These are phyloP conservation scores for Aurantiochytrium sp. DNA, from an alignment of 108 stramenopile species.

Conservation along the genomic window DNA sequence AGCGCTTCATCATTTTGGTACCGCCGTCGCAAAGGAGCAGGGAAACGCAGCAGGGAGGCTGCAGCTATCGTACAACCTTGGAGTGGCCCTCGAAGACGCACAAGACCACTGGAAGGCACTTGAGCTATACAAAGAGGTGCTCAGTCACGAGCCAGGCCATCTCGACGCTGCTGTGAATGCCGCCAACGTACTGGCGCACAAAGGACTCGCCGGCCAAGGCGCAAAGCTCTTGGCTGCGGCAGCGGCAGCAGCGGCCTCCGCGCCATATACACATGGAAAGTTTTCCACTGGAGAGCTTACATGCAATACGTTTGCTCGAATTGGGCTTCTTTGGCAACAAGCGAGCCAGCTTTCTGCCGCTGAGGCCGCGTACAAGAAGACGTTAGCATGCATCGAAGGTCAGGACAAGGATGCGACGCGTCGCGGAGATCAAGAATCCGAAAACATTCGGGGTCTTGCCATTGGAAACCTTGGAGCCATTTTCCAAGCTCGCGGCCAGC, in stretches of 20 bases:
- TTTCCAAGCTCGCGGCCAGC: not conserved
- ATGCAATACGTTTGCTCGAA: too few relatives aligned
- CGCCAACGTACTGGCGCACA: not conserved
- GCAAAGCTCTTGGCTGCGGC: not conserved
- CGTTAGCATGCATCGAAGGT: too few relatives aligned
- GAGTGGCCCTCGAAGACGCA: not conserved
- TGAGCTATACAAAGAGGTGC: not conserved
- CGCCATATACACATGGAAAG: too few relatives aligned
- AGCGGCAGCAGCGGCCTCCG: not conserved
- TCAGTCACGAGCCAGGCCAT: not conserved
- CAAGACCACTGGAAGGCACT: not conserved
- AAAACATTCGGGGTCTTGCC: not conserved
- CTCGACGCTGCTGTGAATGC: not conserved
- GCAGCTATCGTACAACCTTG: not conserved
- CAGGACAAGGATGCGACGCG: not conserved
- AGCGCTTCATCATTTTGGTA: not conserved
- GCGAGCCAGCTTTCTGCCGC: too few relatives aligned
- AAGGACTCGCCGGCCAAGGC: not conserved
- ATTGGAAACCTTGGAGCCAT: not conserved
- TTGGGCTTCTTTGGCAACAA: too few relatives aligned
- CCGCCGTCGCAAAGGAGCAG: not conserved
- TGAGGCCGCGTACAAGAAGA: too few relatives aligned
- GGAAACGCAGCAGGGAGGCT: not conserved
- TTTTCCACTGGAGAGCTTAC: too few relatives aligned
- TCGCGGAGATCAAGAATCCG: not conserved